Evolutionary conservation across 208 protist species (phyloP).

Genomic region (Giardia duodenalis): DNA sequence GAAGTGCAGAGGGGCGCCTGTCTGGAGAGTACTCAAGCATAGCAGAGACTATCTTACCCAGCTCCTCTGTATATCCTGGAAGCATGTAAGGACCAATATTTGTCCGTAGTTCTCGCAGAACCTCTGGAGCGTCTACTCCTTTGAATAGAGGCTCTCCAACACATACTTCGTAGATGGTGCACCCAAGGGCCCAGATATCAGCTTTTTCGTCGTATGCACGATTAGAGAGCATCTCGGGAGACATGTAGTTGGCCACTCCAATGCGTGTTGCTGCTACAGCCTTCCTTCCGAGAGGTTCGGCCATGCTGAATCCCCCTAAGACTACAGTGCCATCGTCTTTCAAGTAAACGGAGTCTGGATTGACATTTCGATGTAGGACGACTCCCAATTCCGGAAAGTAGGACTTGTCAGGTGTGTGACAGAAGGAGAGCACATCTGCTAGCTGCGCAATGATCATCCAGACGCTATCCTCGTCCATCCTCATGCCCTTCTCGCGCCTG

Average conservation of each 20-base stretch:
- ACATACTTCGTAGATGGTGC: constrained; percentile 21
- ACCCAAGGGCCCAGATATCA: constrained; percentile 31
- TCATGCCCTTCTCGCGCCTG: constrained; percentile 36
- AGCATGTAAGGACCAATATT: neutral
- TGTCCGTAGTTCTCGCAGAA: neutral
- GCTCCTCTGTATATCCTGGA: neutral
- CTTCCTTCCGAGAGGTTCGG: constrained; percentile 31
- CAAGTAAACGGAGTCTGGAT: constrained; percentile 6
- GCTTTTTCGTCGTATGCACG: constrained; percentile 48
- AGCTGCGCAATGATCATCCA: neutral
- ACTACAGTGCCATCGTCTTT: constrained; percentile 36
- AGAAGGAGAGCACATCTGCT: neutral
- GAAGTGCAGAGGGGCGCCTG: neutral
- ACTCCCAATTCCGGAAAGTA: neutral
- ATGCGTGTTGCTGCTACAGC: constrained; percentile 44
- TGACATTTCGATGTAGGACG: neutral
- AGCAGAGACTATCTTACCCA: neutral
- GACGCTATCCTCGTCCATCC: constrained; percentile 34
- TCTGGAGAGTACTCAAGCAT: neutral
- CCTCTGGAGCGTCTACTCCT: neutral
- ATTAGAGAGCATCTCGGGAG: constrained; percentile 51
- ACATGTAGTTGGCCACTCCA: constrained; percentile 54
- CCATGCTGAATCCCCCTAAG: constrained; percentile 51
- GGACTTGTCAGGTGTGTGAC: neutral
- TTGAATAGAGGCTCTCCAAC: neutral